Evolutionary conservation across 2,329 filamentous ascomycete genomes (phyloP), one percentile per base, ranked within the genome.

Genomic region (Aquanectria penicillioides): DNA sequence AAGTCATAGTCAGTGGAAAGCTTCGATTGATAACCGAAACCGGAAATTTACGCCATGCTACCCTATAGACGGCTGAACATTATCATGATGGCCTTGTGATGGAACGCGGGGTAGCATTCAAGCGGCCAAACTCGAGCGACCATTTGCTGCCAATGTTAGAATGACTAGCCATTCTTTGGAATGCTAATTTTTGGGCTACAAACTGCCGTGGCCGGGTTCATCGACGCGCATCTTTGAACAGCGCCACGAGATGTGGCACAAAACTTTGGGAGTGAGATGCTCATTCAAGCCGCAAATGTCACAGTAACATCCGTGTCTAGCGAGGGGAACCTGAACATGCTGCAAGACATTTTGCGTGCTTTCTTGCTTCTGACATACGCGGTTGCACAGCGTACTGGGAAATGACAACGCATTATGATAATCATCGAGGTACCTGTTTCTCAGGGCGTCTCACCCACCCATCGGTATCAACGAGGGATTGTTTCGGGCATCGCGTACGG

Each of bases 231-330:
- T 44, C 11, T 46, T 29, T 33, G 4, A 23, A 12, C 28, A 17
- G 20, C 48, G 34, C 41, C 26, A 57, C 40, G 17, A 51, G 36
- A 48, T 41, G 40, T 17, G n/a, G 28, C 22, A 17, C 28, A 8
- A 28, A 53, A 48, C 15, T 34, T 41, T 53, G 26, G 11, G 11
- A 20, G 25, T 7, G n/a, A n/a, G 12, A 46, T 17, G 28, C 13
- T 28, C 23, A 46, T 25, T 12, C 5, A 25, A 37, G 55, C 20
- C 31, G 20, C 5, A 26, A 47, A 52, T 57, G 47, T 34, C 28
- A 52, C 55, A 6, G 47, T 52, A 52, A 12, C 28, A 47, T 41
- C 15, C 13, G 29, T n/a, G n/a, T 34, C 18, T 13, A 29, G 22
- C 20, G 11, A n/a, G 17, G 33, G 34, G 10, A 38, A n/a, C 31